These are phyloP conservation scores for Diplogelasinospora grovesii DNA, from an alignment of 495 filamentous ascomycete genomes.

Conservation along the genomic window DNA sequence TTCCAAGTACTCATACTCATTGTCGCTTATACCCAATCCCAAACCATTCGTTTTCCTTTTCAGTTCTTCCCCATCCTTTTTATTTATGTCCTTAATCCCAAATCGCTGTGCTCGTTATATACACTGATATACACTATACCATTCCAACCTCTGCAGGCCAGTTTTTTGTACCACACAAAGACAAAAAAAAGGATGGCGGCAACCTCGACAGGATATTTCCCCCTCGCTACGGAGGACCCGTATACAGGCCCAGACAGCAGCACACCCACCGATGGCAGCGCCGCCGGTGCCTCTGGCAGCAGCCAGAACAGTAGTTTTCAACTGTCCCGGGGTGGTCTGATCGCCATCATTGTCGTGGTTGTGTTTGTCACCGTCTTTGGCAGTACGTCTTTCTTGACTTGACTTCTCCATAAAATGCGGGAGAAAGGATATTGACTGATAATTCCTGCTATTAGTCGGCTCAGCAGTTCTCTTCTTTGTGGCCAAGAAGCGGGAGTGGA, in stretches of 20 bases:
- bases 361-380: conserved; percentile 50
- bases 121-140: too few species aligned
- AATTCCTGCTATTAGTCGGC: conserved; percentile 36
- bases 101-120: too few species aligned
- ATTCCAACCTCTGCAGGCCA: too few species aligned
- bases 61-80: too few species aligned
- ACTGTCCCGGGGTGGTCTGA: conserved; percentile 52
- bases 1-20: too few species aligned
- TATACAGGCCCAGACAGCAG: conserved; percentile 14
- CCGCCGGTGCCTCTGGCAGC: conserved; percentile 50
- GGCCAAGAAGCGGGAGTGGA: conserved; percentile 54
- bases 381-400: conserved; percentile 31
- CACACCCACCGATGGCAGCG: conserved; percentile 27
- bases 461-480: conserved; percentile 46
- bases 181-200: neutral
- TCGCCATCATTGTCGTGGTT: conserved; percentile 57
- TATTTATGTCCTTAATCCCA: too few species aligned
- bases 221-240: conserved; percentile 31
- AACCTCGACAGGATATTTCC: conserved; percentile 12
- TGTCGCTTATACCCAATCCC: too few species aligned
- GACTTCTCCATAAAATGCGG: neutral
- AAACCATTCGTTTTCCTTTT: too few species aligned
- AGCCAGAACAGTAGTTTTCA: conserved; percentile 42
- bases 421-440: neutral
- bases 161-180: too few species aligned